Conservation (phyloP, 2,329 filamentous ascomycete species). For the Tolypocladium paradoxum region DNA sequence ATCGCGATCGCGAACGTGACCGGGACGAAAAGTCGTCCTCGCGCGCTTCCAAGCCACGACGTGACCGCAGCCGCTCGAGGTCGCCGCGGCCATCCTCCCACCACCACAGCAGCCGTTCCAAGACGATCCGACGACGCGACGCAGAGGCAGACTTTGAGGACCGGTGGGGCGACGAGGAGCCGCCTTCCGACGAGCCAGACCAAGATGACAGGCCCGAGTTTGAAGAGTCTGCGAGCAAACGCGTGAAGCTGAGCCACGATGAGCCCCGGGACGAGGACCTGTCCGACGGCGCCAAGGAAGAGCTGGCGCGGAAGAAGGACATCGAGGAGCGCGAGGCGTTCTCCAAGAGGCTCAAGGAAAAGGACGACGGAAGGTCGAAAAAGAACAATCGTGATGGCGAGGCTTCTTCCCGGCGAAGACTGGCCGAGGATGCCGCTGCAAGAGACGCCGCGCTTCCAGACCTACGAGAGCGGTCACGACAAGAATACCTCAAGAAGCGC, state of each 20-base stretch:
- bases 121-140: constrained; percentile 31
- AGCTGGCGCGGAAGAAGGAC: constrained; percentile 52
- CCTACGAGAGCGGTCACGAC: constrained; percentile 71
- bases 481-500: constrained; percentile 89
- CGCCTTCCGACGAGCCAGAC: constrained; percentile 28
- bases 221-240: constrained; percentile 58
- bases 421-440: constrained; percentile 46
- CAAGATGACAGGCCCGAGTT: constrained; percentile 46
- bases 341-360: constrained; percentile 61
- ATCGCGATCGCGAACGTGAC: constrained; percentile 22
- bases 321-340: constrained; percentile 70
- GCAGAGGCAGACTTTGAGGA: constrained; percentile 53
- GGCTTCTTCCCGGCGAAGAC: constrained; percentile 43
- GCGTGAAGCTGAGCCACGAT: constrained; percentile 53
- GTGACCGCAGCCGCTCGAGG: constrained; percentile 21
- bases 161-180: constrained; percentile 72
- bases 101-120: constrained; percentile 21
- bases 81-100: constrained; percentile 18
- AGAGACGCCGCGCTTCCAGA: constrained; percentile 67
- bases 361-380: constrained; percentile 60
- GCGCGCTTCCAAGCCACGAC: constrained; percentile 13
- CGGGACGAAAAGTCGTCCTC: constrained; percentile 18
- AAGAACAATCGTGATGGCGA: constrained; percentile 50
- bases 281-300: constrained; percentile 48
- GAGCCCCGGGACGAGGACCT: constrained; percentile 34